A percentile compares a stretch with the other conserved stretches of the same genome.
Conservation (phyloP, 1,284 basidiomycete genomes). For the Anthracocystis walkeri region DNA sequence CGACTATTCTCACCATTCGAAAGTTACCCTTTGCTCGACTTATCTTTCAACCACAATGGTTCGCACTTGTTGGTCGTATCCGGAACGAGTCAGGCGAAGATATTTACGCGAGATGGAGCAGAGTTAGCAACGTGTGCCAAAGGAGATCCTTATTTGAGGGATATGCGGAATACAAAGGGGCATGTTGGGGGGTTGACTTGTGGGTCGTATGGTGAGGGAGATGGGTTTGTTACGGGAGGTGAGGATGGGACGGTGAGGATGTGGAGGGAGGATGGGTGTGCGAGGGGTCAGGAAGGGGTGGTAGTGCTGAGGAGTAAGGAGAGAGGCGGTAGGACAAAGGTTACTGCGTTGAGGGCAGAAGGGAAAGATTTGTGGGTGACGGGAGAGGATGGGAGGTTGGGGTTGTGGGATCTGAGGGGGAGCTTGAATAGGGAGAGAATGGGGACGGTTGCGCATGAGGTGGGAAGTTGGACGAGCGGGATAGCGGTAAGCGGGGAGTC, state of each 20-base stretch:
- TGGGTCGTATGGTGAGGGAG: conserved; percentile 83
- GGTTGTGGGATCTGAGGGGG: conserved; percentile 90
- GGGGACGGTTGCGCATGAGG: conserved; percentile 86
- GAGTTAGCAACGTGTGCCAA: conserved; percentile 75
- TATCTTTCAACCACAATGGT: conserved; percentile 44
- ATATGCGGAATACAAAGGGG: conserved; percentile 96
- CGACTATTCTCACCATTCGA: conserved; percentile 93
- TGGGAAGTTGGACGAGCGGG: conserved; percentile 84
- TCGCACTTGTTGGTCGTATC: conserved; percentile 73
- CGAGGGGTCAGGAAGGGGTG: conserved; percentile 79
- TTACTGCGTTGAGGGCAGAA: conserved; percentile 73
- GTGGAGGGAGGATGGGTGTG: conserved; percentile 90
- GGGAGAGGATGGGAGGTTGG: conserved; percentile 88
- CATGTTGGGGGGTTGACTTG: conserved; percentile 91
- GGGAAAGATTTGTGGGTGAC: conserved; percentile 70
- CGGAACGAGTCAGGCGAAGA: conserved; percentile 85
- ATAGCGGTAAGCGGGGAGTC: conserved; percentile 83
- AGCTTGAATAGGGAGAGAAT: conserved; percentile 85
- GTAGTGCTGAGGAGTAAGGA: conserved; percentile 97
- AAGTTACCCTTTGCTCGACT: conserved; percentile 75
- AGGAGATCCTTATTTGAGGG: conserved; percentile 96
- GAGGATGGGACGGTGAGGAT: conserved; percentile 95
- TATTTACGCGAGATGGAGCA: conserved; percentile 76
- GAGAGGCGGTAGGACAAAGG: conserved; percentile 91
- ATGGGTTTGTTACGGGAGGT: conserved; percentile 90